phyloP scores from a whole-genome alignment of 371 early-diverging fungal genomes.

The Mortierella polycephala region DNA sequence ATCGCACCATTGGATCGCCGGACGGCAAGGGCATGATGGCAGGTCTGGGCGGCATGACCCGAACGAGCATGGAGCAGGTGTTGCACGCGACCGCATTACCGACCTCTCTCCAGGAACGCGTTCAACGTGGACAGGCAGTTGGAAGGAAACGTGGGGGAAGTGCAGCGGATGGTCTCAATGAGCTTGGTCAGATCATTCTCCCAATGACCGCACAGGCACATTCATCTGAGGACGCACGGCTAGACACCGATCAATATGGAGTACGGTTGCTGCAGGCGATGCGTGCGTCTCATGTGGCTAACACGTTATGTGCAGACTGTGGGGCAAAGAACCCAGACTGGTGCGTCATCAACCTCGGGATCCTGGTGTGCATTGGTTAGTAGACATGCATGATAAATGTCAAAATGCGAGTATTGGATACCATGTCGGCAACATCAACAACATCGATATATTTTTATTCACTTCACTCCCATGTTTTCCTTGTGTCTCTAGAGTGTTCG shows the following conservation, averaged over 20 bases:
- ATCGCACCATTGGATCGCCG: slow-evolving; percentile 1
- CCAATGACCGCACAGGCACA: slow-evolving; percentile 8
- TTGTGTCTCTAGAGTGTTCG: slow-evolving; percentile 79
- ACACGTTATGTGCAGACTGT: slow-evolving; percentile 89
- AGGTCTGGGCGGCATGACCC: slow-evolving; percentile 8
- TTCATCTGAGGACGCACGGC: neutral
- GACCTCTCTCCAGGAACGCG: neutral
- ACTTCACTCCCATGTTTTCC: neutral
- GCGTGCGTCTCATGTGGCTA: slow-evolving; percentile 63
- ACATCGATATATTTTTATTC: slow-evolving; percentile 30
- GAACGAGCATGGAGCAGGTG: slow-evolving; percentile 37
- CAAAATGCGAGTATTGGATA: no score
- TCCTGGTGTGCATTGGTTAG: slow-evolving; percentile 91
- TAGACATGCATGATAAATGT: neutral
- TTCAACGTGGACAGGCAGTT: slow-evolving; percentile 11
- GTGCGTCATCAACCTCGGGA: slow-evolving; percentile 93
- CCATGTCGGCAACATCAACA: slow-evolving; percentile 5
- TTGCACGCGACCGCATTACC: slow-evolving; percentile 1
- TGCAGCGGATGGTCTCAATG: slow-evolving; percentile 25
- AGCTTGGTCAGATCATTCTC: slow-evolving; percentile 34
- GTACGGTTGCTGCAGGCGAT: slow-evolving; percentile 53
- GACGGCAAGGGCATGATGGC: slow-evolving; percentile 13
- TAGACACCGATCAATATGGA: slow-evolving; percentile 31
- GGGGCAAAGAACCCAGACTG: slow-evolving; percentile 85
- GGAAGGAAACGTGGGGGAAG: neutral